Conservation (phyloP, 2,329 filamentous ascomycete species). For the Calonectria pteridis region DNA sequence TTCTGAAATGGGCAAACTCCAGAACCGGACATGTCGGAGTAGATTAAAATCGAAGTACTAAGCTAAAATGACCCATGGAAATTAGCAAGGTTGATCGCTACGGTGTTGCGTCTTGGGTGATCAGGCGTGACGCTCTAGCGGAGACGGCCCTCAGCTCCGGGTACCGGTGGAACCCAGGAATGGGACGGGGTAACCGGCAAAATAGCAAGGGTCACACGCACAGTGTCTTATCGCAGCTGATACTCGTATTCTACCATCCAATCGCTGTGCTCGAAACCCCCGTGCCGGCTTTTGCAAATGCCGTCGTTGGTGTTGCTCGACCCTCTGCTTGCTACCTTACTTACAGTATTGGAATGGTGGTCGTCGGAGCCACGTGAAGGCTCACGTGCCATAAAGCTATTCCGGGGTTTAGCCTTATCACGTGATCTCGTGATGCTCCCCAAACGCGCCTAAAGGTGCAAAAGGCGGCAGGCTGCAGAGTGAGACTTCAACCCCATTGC, state of each 20-base stretch:
- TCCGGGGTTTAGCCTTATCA: slow-evolving; percentile 6
- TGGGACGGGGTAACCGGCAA: background rate
- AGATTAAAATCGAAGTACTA: no score
- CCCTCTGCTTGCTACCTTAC: background rate
- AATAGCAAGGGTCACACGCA: background rate
- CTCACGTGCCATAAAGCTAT: background rate
- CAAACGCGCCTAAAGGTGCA: slow-evolving; percentile 26
- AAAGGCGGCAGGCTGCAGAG: background rate
- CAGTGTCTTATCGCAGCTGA: background rate
- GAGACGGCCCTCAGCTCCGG: background rate
- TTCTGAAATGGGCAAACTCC: background rate
- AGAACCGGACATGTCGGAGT: background rate
- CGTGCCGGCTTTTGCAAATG: background rate
- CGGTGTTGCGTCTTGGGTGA: background rate
- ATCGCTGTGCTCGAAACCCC: background rate
- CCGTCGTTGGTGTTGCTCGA: background rate
- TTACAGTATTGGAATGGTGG: background rate
- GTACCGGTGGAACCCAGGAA: background rate
- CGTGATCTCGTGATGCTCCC: slow-evolving; percentile 37
- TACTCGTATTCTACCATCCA: background rate
- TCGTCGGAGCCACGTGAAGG: background rate
- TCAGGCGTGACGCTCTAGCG: background rate
- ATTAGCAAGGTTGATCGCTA: background rate
- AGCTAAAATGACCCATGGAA: background rate
- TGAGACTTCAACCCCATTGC: background rate